These are phyloP conservation scores for Hydrangea macrophylla DNA, from an alignment of 148 eudicot genomes.

Conservation along the genomic window DNA sequence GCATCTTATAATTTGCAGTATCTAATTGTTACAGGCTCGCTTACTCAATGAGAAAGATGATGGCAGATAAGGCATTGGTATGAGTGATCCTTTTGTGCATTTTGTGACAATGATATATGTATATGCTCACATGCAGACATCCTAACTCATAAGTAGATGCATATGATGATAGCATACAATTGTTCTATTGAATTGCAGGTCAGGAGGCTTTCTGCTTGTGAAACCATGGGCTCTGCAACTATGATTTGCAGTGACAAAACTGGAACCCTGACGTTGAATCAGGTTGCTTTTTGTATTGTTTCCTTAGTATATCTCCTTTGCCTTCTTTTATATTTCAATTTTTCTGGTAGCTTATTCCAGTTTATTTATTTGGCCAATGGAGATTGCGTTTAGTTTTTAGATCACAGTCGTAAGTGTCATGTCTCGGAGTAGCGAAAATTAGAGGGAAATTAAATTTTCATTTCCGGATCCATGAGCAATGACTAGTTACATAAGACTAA, in stretches of 20 bases:
- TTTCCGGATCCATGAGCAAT: no score
- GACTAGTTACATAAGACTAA: no score
- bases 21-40: conserved; percentile 64
- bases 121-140: no score
- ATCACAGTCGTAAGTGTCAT: neutral
- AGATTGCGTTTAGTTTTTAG: neutral
- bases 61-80: conserved; percentile 97
- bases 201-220: conserved; percentile 96
- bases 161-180: neutral
- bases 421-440: no score
- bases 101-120: no score
- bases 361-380: conserved; percentile 3
- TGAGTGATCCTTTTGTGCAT: conserved; percentile 13
- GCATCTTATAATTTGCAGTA: neutral
- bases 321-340: neutral
- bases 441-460: no score
- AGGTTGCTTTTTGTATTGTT: conserved; percentile 36
- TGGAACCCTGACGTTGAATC: conserved; percentile 61
- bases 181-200: conserved; percentile 47
- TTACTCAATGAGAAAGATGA: conserved; percentile 97
- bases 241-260: conserved; percentile 99
- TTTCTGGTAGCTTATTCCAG: neutral
- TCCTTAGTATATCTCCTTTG: neutral
- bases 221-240: conserved; percentile 99
- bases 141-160: no score